Base-by-base conservation (phyloP, 495 filamentous ascomycete species). In the Penicillium waksmanii region DNA sequence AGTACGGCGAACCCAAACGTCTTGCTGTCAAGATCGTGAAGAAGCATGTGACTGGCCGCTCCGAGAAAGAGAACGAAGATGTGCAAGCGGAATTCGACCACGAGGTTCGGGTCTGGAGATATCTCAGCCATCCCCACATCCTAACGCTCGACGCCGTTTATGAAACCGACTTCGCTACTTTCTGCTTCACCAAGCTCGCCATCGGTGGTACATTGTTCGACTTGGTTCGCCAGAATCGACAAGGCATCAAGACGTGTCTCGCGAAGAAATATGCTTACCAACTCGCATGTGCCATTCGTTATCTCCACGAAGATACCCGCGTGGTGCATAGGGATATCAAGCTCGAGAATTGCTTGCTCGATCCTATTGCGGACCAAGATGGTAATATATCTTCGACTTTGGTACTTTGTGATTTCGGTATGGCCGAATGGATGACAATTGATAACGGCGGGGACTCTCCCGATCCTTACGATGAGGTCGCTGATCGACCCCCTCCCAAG, bases 271-370 rank as follows among this genome's bases (percentile, higher is more conserved):
- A 91, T 63, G 65, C 78, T 9, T 88, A 85, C 62, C 87, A 91
- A 70, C 80, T 92, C 17, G 86, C 88, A 13, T 84, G 80, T 38
- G 88, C 89, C 4, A 68, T 91, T 15, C 83, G 89, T 19, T 92
- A 92, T 70, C 72, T 92, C 2, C 89, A 92, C 61, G 83, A 91
- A 70, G 89, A 92, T 67, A 82, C 88, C 27, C 80, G 81, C 2
- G 81, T 92, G 40, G 85, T 90, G 9, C 89, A 92, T 65, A 77
- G 89, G 33, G 89, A 92, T 65, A 84, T 92, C 66, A 92, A 92
- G 72, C 80, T 91, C 7, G 89, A 92, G 68, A 92, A 92, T 61
- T 92, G 89, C 61, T 80, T 92, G 10, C 65, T 92, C 23, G 87
- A 91, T 61, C 81, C 84, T 0, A 67, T 79, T 44, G 73, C 79